These are phyloP conservation scores for Myxozyma melibiosi DNA, from an alignment of 805 yeast species.

Conservation along the genomic window DNA sequence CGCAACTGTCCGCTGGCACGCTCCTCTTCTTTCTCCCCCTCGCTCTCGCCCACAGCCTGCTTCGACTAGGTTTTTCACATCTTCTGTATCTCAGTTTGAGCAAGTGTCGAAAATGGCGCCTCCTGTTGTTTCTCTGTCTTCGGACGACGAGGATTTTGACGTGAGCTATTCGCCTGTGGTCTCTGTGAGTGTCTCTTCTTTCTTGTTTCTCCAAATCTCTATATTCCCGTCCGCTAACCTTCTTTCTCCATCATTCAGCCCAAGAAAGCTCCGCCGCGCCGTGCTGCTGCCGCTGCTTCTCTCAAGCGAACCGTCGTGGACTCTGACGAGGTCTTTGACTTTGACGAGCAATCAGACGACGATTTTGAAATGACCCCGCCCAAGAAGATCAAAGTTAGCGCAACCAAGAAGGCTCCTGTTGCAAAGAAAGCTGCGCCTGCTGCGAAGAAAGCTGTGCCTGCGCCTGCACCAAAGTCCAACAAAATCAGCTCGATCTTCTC, in stretches of 20 bases:
- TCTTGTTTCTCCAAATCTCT: background rate
- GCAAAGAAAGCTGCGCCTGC: constrained; percentile 8
- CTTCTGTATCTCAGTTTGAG: background rate
- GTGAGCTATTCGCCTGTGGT: constrained; percentile 19
- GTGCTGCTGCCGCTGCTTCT: constrained; percentile 29
- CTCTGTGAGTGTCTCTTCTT: constrained; percentile 1
- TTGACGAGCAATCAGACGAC: constrained; percentile 20
- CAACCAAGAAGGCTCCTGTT: constrained; percentile 16
- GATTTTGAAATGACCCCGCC: constrained; percentile 24
- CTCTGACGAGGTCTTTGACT: constrained; percentile 26
- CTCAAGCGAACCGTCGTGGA: constrained; percentile 24
- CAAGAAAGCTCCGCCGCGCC: constrained; percentile 21
- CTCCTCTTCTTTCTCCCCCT: background rate
- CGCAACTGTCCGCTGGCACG: background rate
- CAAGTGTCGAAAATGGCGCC: constrained; percentile 9
- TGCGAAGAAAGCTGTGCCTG: constrained; percentile 10
- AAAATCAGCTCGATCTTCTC: background rate
- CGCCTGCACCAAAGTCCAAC: background rate
- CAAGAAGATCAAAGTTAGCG: constrained; percentile 12
- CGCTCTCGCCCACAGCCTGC: background rate
- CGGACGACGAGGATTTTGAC: constrained; percentile 24
- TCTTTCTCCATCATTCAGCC: background rate
- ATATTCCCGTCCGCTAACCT: background rate
- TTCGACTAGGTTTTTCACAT: background rate
- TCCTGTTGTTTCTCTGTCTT: constrained; percentile 18